phyloP scores from a whole-genome alignment of 257 asterid genomes.

The Solanum appendiculatum region DNA sequence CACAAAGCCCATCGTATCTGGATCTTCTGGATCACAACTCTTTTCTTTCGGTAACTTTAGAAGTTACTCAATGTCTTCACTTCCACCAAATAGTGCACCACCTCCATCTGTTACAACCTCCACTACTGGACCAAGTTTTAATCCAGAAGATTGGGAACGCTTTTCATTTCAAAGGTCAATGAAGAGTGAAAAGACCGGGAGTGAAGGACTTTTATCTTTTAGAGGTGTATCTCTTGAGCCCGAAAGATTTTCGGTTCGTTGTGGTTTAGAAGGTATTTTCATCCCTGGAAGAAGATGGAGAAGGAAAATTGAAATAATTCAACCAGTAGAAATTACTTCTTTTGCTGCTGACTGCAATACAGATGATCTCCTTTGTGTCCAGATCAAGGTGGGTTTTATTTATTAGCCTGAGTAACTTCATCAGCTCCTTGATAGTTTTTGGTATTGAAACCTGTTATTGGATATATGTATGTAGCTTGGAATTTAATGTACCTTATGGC shows the following conservation, averaged over 20 bases:
- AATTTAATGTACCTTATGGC: background rate
- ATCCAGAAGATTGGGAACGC: constrained; percentile 69
- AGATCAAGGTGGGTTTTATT: constrained; percentile 55
- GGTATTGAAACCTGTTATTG: background rate
- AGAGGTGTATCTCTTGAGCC: constrained; percentile 91
- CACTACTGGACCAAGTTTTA: constrained; percentile 37
- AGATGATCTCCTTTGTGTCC: constrained; percentile 90
- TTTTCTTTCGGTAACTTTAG: constrained; percentile 85
- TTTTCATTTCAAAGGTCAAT: constrained; percentile 58
- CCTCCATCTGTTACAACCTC: constrained; percentile 46
- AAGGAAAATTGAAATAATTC: constrained; percentile 85
- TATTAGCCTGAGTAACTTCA: background rate
- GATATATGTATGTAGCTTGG: background rate
- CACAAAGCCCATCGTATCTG: constrained; percentile 45
- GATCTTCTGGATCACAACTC: constrained; percentile 76
- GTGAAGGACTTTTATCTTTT: constrained; percentile 72
- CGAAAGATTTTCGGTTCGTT: constrained; percentile 85
- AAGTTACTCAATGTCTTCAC: constrained; percentile 96
- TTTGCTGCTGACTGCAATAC: constrained; percentile 83
- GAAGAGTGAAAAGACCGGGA: constrained; percentile 43
- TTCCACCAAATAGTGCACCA: constrained; percentile 60
- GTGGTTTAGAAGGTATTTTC: constrained; percentile 97
- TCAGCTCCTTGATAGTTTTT: background rate
- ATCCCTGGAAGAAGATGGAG: constrained; percentile 97
- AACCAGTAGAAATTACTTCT: constrained; percentile 77